These are phyloP conservation scores for Dothideomycetes sp. DNA, from an alignment of 2,329 filamentous ascomycete genomes.

Conservation along the genomic window DNA sequence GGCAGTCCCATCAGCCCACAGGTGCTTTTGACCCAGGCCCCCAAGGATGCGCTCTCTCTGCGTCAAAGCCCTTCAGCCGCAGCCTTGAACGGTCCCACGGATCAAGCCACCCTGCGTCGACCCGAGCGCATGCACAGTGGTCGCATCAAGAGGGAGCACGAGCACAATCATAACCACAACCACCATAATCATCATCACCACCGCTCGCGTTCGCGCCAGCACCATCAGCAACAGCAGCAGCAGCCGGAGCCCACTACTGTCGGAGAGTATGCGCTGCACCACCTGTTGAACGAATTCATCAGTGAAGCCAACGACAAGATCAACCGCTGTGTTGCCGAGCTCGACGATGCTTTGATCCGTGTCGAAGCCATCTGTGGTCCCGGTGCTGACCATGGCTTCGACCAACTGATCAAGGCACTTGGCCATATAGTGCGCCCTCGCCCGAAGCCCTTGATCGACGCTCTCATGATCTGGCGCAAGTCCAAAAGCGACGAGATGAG, in stretches of 20 bases:
- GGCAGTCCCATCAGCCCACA: constrained; percentile 80
- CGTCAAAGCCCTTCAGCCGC: constrained; percentile 16
- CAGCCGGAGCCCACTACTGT: constrained; percentile 79
- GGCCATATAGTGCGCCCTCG: constrained; percentile 92
- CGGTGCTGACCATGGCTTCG: constrained; percentile 78
- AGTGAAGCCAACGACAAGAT: constrained; percentile 95
- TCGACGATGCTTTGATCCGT: constrained; percentile 70
- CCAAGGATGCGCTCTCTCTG: constrained; percentile 6
- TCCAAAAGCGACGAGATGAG: constrained; percentile 80
- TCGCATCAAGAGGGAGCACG: constrained; percentile 60
- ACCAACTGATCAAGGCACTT: constrained; percentile 85
- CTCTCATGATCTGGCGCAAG: constrained; percentile 97
- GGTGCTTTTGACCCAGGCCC: constrained; percentile 51
- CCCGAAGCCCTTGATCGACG: constrained; percentile 90
- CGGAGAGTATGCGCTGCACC: constrained; percentile 95
- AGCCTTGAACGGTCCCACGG: constrained; percentile 9
- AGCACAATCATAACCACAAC: constrained; percentile 64
- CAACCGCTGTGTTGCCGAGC: constrained; percentile 71
- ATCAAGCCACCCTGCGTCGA: constrained; percentile 18
- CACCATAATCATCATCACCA: constrained; percentile 55
- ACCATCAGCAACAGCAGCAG: too few species aligned
- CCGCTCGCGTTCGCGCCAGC: constrained; percentile 58
- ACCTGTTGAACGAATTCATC: constrained; percentile 94
- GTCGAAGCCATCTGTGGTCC: constrained; percentile 87
- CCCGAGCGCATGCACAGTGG: constrained; percentile 41